A percentile compares a stretch with the other conserved stretches of the same genome.
Evolutionary conservation across 164 flowering plant species (phyloP).

Genomic region (Chloranthus sessilifolius): DNA sequence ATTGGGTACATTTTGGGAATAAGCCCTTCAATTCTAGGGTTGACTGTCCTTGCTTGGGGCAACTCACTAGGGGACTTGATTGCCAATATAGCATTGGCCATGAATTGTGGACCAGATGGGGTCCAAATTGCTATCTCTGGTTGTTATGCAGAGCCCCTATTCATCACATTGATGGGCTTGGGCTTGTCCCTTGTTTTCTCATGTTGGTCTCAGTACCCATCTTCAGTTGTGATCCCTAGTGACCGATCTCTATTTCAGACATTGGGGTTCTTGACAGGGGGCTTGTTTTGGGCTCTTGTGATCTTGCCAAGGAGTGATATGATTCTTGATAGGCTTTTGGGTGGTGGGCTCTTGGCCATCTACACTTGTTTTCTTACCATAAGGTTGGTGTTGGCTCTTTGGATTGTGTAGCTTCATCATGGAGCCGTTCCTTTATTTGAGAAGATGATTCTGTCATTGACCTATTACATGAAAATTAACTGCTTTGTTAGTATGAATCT

Average conservation of each 20-base stretch:
- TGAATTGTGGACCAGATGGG: slow-evolving; percentile 35
- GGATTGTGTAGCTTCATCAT: slow-evolving; percentile 3
- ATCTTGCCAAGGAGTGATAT: slow-evolving; percentile 30
- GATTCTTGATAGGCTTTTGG: slow-evolving; percentile 37
- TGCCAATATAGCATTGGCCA: slow-evolving; percentile 41
- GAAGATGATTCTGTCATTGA: too few species aligned
- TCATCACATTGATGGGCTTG: slow-evolving; percentile 46
- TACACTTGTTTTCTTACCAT: slow-evolving; percentile 30
- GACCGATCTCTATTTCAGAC: slow-evolving; percentile 31
- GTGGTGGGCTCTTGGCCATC: slow-evolving; percentile 37
- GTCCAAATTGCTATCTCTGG: slow-evolving; percentile 46
- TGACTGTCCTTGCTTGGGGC: slow-evolving; percentile 58
- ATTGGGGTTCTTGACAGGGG: slow-evolving; percentile 29
- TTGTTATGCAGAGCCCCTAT: slow-evolving; percentile 48
- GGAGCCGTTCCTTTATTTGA: too few species aligned
- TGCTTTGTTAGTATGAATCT: too few species aligned
- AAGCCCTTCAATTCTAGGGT: slow-evolving; percentile 38
- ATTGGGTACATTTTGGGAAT: slow-evolving; percentile 34
- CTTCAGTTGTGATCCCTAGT: slow-evolving; percentile 20
- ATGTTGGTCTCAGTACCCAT: slow-evolving; percentile 33
- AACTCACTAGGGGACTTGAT: slow-evolving; percentile 49
- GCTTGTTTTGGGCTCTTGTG: slow-evolving; percentile 40
- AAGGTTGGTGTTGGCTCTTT: slow-evolving; percentile 7
- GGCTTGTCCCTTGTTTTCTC: slow-evolving; percentile 36
- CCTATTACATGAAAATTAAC: too few species aligned